phyloP scores from a whole-genome alignment of 75 land plant genomes.

The Chamaecyparis obtusa region DNA sequence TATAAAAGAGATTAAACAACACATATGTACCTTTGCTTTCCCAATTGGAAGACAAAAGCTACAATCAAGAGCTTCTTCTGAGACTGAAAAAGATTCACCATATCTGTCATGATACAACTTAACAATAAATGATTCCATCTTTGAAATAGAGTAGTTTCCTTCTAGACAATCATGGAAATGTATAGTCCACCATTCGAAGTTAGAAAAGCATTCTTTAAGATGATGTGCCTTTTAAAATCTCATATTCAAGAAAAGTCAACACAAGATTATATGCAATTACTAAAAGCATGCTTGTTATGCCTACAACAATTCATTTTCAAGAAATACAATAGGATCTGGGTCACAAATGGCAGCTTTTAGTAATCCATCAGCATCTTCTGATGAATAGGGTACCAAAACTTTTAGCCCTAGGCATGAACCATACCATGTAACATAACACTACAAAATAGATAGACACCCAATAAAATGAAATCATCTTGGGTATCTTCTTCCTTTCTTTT shows the following conservation, averaged over 20 bases:
- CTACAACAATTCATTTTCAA: slow-evolving; percentile 90
- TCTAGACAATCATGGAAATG: not conserved
- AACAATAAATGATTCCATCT: not conserved
- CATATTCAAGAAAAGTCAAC: not conserved
- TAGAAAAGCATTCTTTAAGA: not conserved
- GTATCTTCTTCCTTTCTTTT: not conserved
- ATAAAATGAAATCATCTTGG: slow-evolving; percentile 1
- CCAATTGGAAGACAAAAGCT: slow-evolving; percentile 93
- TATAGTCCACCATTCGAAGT: not conserved
- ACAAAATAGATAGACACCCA: slow-evolving; percentile 12
- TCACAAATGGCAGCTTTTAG: slow-evolving; percentile 92
- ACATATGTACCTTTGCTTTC: slow-evolving; percentile 77
- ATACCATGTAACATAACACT: slow-evolving; percentile 98
- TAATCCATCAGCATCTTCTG: slow-evolving; percentile 92
- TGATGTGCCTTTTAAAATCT: not conserved
- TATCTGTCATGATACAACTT: slow-evolving; percentile 39
- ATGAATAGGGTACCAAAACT: slow-evolving; percentile 79
- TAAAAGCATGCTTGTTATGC: slow-evolving; percentile 17
- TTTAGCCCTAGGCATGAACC: slow-evolving; percentile 75
- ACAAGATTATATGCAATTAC: not conserved
- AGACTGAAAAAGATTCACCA: slow-evolving; percentile 88
- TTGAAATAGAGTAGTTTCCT: not conserved
- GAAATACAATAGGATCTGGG: slow-evolving; percentile 91
- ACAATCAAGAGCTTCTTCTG: slow-evolving; percentile 89
- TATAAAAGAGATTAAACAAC: not conserved